These are phyloP conservation scores for Malus hybrid DNA, from an alignment of 331 rosid genomes.

Conservation along the genomic window DNA sequence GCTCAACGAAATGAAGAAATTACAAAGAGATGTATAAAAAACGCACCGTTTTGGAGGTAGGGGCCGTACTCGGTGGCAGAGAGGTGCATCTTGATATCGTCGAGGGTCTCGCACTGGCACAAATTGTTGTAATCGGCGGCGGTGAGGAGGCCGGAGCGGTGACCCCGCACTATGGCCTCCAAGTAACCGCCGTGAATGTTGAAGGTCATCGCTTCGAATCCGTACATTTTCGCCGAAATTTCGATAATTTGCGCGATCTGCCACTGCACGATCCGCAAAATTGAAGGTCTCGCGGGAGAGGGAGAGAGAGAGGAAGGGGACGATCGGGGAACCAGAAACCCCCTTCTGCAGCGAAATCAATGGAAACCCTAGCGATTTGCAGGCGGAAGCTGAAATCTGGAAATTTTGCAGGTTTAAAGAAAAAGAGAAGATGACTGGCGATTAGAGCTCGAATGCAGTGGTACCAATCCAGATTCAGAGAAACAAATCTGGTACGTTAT, in stretches of 20 bases:
- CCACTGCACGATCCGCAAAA: constrained; percentile 8
- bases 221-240: constrained; percentile 52
- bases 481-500: too few relatives aligned
- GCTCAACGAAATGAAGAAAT: neutral
- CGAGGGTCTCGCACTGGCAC: constrained; percentile 97
- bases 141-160: constrained; percentile 75
- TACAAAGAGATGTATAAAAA: neutral
- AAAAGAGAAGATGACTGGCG: neutral
- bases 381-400: constrained; percentile 16
- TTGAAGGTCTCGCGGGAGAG: neutral
- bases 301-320: neutral
- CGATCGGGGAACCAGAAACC: neutral
- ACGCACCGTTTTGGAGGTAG: constrained; percentile 95
- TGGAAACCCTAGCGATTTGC: constrained; percentile 25
- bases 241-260: constrained; percentile 6
- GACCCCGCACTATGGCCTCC: constrained; percentile 97
- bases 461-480: too few relatives aligned
- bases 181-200: constrained; percentile 94
- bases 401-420: constrained; percentile 13
- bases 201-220: constrained; percentile 90
- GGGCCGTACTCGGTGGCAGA: constrained; percentile 98
- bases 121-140: constrained; percentile 92
- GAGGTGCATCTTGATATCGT: constrained; percentile 98
- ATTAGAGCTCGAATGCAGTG: neutral
- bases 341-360: neutral